Conservation (phyloP, 1,139 yeast species). For the Candida sanyaensis region DNA sequence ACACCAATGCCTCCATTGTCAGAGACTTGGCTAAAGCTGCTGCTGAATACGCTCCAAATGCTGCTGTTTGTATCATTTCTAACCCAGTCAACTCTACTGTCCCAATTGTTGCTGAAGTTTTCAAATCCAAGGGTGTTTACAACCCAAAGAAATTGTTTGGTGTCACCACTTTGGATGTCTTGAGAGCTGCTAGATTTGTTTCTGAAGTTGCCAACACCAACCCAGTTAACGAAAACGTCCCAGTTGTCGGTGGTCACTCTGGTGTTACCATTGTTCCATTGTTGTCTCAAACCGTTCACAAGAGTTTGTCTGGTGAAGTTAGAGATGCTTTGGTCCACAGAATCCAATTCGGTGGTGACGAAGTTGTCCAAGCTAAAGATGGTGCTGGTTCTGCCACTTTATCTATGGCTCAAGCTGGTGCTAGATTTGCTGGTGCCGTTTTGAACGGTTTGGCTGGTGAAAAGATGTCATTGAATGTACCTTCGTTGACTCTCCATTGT, state of each 20-base stretch:
- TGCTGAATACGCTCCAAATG: conserved; percentile 72
- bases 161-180: conserved; percentile 88
- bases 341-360: conserved; percentile 97
- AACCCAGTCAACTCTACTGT: conserved; percentile 97
- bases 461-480: conserved; percentile 50
- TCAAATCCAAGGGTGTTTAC: conserved; percentile 72
- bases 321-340: conserved; percentile 77
- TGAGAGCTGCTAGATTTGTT: conserved; percentile 84
- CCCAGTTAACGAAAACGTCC: conserved; percentile 64
- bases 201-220: conserved; percentile 56
- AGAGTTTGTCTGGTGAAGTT: conserved; percentile 49
- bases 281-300: conserved; percentile 64
- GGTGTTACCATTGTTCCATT: conserved; percentile 94
- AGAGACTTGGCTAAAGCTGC: conserved; percentile 80
- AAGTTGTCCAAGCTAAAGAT: conserved; percentile 92
- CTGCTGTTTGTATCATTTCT: conserved; percentile 77
- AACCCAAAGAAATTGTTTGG: conserved; percentile 85
- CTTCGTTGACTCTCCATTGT: conserved; percentile 53
- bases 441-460: conserved; percentile 58
- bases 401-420: conserved; percentile 97
- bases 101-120: conserved; percentile 86
- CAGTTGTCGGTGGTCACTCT: conserved; percentile 96
- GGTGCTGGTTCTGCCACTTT: conserved; percentile 95
- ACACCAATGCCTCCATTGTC: conserved; percentile 90
- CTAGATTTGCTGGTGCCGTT: conserved; percentile 67